A percentile compares a stretch with the other conserved stretches of the same genome.
Conservation (phyloP, 2,329 filamentous ascomycete genomes). For the Neoarthrinium moseri region DNA sequence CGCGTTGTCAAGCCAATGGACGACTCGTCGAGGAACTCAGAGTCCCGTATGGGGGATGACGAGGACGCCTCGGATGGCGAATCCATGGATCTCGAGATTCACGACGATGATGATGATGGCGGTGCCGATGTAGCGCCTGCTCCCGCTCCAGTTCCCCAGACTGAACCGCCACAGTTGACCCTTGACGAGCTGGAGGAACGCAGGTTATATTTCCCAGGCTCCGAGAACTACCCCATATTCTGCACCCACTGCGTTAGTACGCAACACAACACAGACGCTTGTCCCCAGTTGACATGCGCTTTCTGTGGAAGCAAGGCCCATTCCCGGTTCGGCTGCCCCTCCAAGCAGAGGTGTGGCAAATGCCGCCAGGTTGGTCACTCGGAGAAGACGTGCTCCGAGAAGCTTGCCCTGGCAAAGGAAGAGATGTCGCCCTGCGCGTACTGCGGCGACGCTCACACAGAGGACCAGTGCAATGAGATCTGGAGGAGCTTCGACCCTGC, state of each 20-base stretch:
- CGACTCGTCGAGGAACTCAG: too few relatives aligned
- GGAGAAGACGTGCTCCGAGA: slow-evolving; percentile 51
- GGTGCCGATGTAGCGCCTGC: too few relatives aligned
- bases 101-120: too few relatives aligned
- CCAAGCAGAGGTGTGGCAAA: slow-evolving; percentile 50
- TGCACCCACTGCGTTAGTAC: slow-evolving; percentile 52
- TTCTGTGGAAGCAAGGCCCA: slow-evolving; percentile 48
- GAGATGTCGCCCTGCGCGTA: slow-evolving; percentile 60
- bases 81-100: background rate
- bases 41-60: too few relatives aligned
- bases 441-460: slow-evolving; percentile 59
- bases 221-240: slow-evolving; percentile 37
- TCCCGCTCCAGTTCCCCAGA: too few relatives aligned
- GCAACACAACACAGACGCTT: slow-evolving; percentile 44
- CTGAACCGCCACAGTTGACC: slow-evolving; percentile 11
- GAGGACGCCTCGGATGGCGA: too few relatives aligned
- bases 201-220: slow-evolving; percentile 51
- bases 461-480: slow-evolving; percentile 57
- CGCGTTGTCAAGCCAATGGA: too few relatives aligned
- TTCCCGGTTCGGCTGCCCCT: slow-evolving; percentile 49
- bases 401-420: slow-evolving; percentile 48
- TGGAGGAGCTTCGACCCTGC: slow-evolving; percentile 57
- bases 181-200: slow-evolving; percentile 36
- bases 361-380: slow-evolving; percentile 64
- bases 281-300: slow-evolving; percentile 45